Conservation (phyloP, 345 rosid species). For the Corchorus olitorius region DNA sequence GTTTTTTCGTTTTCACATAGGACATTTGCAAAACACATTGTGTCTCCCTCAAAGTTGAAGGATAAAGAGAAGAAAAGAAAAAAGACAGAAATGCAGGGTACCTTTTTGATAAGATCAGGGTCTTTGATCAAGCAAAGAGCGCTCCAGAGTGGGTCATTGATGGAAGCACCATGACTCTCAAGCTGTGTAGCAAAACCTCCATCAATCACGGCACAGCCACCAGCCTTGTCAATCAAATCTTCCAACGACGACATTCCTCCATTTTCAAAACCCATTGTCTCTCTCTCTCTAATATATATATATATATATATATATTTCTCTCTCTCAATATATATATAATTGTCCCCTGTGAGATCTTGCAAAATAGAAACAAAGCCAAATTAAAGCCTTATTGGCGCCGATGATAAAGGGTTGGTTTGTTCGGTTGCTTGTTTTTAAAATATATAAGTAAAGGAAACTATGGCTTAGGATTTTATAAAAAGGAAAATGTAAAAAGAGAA, state of each 20-base stretch:
- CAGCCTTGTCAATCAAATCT: conserved; percentile 63
- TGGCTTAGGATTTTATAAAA: too few species aligned
- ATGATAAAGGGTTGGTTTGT: neutral
- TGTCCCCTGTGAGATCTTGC: neutral
- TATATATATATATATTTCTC: conserved; percentile 14
- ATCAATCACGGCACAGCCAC: conserved; percentile 92
- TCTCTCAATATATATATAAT: neutral
- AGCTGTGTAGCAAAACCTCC: conserved; percentile 97
- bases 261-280: conserved; percentile 53
- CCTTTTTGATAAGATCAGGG: conserved; percentile 71
- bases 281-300: neutral
- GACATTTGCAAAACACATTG: neutral
- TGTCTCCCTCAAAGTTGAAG: neutral
- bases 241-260: conserved; percentile 48
- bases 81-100: conserved; percentile 16
- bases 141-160: conserved; percentile 93
- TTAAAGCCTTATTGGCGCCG: neutral
- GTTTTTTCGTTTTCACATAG: neutral
- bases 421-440: neutral
- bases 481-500: too few species aligned
- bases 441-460: too few species aligned
- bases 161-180: conserved; percentile 78
- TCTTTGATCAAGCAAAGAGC: conserved; percentile 79
- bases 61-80: neutral
- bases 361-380: neutral